Conservation (phyloP, 495 filamentous ascomycete species). For the Amorphotheca resinae region DNA sequence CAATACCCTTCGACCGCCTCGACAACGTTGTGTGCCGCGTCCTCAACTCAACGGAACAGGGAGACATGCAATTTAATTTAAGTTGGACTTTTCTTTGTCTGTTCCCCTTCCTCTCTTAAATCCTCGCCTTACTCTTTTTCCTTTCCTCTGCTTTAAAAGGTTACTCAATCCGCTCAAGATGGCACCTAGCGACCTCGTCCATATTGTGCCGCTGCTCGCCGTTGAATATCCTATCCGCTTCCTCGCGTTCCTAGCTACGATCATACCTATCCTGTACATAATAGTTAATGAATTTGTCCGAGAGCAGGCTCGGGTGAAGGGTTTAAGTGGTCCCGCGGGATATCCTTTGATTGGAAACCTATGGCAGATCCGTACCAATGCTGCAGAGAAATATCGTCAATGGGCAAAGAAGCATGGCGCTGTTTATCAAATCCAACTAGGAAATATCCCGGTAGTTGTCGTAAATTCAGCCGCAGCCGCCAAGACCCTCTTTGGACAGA, state of each 20-base stretch:
- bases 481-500: constrained; percentile 43
- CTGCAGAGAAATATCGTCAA: constrained; percentile 45
- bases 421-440: constrained; percentile 54
- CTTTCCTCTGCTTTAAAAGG: background rate
- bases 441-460: constrained; percentile 48
- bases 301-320: constrained; percentile 33
- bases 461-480: constrained; percentile 46
- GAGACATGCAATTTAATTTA: no score
- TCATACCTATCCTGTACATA: constrained; percentile 32
- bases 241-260: constrained; percentile 14
- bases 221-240: constrained; percentile 8
- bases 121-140: background rate
- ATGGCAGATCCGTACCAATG: constrained; percentile 44
- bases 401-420: constrained; percentile 46
- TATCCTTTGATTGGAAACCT: constrained; percentile 52
- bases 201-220: background rate
- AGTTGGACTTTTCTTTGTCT: no score
- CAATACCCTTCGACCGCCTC: no score
- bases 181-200: constrained; percentile 12
- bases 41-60: no score
- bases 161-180: constrained; percentile 1
- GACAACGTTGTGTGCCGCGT: no score
- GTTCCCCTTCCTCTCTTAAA: no score
- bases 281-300: constrained; percentile 41
- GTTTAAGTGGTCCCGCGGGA: constrained; percentile 42